A percentile compares a stretch with the other conserved stretches of the same genome.
These are phyloP conservation scores for Eleusine coracana DNA, from an alignment of 176 grass and related monocot genomes.

Conservation along the genomic window DNA sequence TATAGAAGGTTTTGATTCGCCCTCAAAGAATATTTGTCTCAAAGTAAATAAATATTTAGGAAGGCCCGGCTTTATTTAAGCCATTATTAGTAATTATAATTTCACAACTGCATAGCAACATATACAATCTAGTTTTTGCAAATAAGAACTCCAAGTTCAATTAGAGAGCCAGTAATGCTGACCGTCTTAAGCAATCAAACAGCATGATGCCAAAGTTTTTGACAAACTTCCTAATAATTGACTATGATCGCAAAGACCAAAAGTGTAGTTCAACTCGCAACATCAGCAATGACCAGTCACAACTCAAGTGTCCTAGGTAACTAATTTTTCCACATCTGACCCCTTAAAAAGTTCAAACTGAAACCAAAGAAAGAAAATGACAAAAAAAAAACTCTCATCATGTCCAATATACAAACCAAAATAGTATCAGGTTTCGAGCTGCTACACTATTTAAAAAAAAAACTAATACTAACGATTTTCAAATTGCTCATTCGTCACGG, in stretches of 20 bases:
- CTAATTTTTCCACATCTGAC: not conserved
- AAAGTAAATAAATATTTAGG: not conserved
- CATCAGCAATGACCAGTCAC: slow-evolving; percentile 26
- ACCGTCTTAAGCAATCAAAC: slow-evolving; percentile 24
- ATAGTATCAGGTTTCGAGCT: not conserved
- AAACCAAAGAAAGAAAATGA: not conserved
- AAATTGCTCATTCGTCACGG: not conserved
- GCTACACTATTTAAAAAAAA: not conserved
- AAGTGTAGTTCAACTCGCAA: slow-evolving; percentile 6
- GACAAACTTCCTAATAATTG: not conserved
- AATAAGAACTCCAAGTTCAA: not conserved
- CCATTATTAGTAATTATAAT: not conserved
- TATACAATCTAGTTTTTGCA: not conserved
- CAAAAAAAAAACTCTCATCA: not conserved
- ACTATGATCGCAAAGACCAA: not conserved
- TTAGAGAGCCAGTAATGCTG: not conserved
- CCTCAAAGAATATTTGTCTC: not conserved
- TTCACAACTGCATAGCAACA: not conserved
- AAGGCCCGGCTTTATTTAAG: not conserved
- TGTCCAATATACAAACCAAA: not conserved
- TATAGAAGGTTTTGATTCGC: not conserved
- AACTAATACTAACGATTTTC: not conserved
- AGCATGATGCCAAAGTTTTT: not conserved
- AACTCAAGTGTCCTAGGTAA: slow-evolving; percentile 11
- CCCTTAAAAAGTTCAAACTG: not conserved